Conservation (phyloP, 805 yeast species). For the Citeromyces nyonsensis region DNA sequence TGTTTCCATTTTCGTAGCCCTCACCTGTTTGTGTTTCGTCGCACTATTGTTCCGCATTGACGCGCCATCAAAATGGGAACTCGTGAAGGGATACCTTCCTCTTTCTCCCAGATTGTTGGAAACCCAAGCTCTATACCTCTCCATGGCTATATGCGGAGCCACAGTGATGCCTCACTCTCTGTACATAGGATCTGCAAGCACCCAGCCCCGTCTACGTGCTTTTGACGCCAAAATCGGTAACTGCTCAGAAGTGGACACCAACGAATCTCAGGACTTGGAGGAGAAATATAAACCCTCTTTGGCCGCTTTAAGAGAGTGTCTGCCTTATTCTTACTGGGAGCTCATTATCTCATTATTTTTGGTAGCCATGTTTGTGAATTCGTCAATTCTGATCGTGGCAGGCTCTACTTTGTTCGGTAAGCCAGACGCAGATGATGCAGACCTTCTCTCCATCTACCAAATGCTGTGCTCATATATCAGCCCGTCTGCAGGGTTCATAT, state of each 20-base stretch:
- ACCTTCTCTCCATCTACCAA: slow-evolving; percentile 61
- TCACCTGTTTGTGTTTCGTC: slow-evolving; percentile 66
- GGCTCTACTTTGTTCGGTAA: slow-evolving; percentile 65
- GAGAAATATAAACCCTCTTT: slow-evolving; percentile 49
- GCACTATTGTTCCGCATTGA: slow-evolving; percentile 47
- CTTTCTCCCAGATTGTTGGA: slow-evolving; percentile 32
- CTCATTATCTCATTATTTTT: slow-evolving; percentile 56
- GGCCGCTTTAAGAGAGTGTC: slow-evolving; percentile 57
- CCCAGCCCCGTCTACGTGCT: slow-evolving; percentile 70
- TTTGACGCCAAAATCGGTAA: slow-evolving; percentile 33
- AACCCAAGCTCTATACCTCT: slow-evolving; percentile 54
- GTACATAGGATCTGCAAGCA: slow-evolving; percentile 75
- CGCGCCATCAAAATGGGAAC: slow-evolving; percentile 32
- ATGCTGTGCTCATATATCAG: slow-evolving; percentile 48
- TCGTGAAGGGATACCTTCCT: slow-evolving; percentile 62
- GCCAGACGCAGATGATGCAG: slow-evolving; percentile 66
- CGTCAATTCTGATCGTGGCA: slow-evolving; percentile 69
- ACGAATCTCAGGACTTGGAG: slow-evolving; percentile 12
- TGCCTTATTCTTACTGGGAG: slow-evolving; percentile 61
- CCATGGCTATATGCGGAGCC: slow-evolving; percentile 82
- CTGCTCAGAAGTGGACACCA: slow-evolving; percentile 5
- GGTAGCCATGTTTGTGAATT: slow-evolving; percentile 75
- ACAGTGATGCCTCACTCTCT: slow-evolving; percentile 92
- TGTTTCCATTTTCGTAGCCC: slow-evolving; percentile 54
- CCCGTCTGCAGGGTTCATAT: slow-evolving; percentile 66